Evolutionary conservation across 495 filamentous ascomycete species (phyloP).

Genomic region (Parathielavia hyrcaniae): DNA sequence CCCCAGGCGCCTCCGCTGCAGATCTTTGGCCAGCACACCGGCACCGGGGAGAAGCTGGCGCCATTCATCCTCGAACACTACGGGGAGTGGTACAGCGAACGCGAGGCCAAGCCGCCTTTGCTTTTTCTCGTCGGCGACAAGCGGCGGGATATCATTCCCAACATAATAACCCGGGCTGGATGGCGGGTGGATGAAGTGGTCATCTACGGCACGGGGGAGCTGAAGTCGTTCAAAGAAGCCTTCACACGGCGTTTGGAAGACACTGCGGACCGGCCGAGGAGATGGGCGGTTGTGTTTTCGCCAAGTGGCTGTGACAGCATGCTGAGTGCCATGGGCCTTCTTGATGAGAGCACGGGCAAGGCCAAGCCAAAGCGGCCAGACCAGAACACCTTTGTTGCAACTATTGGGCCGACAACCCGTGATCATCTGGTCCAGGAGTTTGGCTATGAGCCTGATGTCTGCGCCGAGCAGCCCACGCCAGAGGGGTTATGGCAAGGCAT

Average conservation of each 20-base stretch:
- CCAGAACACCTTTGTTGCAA: slow-evolving; percentile 57
- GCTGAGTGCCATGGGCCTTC: slow-evolving; percentile 57
- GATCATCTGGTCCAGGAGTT: slow-evolving; percentile 63
- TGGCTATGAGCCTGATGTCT: slow-evolving; percentile 72
- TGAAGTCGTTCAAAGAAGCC: slow-evolving; percentile 61
- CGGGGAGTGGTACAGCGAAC: slow-evolving; percentile 35
- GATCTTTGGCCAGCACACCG: slow-evolving; percentile 68
- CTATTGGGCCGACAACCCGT: slow-evolving; percentile 90
- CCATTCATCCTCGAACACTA: slow-evolving; percentile 72
- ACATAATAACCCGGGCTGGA: slow-evolving; percentile 53
- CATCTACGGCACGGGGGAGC: slow-evolving; percentile 79
- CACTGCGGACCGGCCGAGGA: slow-evolving; percentile 34
- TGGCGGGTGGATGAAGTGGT: slow-evolving; percentile 67
- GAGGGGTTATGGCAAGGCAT: slow-evolving; percentile 74
- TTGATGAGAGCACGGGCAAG: slow-evolving; percentile 46
- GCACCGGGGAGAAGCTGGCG: slow-evolving; percentile 74
- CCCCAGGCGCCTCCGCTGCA: slow-evolving; percentile 43
- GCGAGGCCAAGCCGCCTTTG: slow-evolving; percentile 51
- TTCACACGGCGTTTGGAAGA: slow-evolving; percentile 48
- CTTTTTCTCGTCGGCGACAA: slow-evolving; percentile 86
- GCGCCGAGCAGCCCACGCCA: slow-evolving; percentile 72
- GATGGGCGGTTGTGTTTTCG: slow-evolving; percentile 93
- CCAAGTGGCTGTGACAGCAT: slow-evolving; percentile 81
- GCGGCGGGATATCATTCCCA: slow-evolving; percentile 80
- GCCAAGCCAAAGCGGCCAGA: slow-evolving; percentile 29